Conservation (phyloP, 768 basidiomycete genomes). For the Coprinellus aureogranulatus region DNA sequence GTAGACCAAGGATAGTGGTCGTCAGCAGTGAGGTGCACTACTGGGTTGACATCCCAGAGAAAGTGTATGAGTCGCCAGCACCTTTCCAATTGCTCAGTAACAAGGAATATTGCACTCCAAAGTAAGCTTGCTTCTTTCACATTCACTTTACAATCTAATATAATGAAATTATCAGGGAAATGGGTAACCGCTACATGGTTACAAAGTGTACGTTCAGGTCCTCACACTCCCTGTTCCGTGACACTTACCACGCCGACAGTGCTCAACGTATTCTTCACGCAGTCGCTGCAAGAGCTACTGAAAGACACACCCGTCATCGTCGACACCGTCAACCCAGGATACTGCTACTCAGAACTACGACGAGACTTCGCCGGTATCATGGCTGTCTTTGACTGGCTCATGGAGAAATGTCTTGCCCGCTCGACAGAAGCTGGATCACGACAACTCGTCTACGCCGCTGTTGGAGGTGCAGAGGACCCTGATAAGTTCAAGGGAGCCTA, state of each 20-base stretch:
- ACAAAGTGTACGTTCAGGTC: not conserved
- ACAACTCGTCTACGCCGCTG: slow-evolving; percentile 33
- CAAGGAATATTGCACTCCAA: slow-evolving; percentile 23
- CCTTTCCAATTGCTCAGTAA: slow-evolving; percentile 29
- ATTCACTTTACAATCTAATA: not conserved
- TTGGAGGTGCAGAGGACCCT: slow-evolving; percentile 15
- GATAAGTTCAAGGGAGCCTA: slow-evolving; percentile 15
- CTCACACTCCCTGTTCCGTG: not conserved
- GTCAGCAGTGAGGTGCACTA: slow-evolving; percentile 41
- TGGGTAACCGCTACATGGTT: not conserved
- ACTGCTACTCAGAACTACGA: slow-evolving; percentile 36
- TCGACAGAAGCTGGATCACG: slow-evolving; percentile 36
- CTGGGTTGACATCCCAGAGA: slow-evolving; percentile 19
- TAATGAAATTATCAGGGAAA: not conserved
- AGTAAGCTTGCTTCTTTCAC: not conserved
- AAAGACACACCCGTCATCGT: slow-evolving; percentile 27
- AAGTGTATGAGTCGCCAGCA: slow-evolving; percentile 18
- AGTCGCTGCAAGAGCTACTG: slow-evolving; percentile 31
- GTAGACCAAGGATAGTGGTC: slow-evolving; percentile 34
- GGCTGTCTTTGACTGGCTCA: slow-evolving; percentile 16
- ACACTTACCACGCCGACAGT: slow-evolving; percentile 31
- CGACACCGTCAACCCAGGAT: slow-evolving; percentile 41
- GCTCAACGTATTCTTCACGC: slow-evolving; percentile 38
- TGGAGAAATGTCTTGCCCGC: slow-evolving; percentile 32
- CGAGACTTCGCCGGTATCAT: slow-evolving; percentile 20